phyloP scores from a whole-genome alignment of 495 filamentous ascomycete species.

The Rhizodiscina lignyota region DNA sequence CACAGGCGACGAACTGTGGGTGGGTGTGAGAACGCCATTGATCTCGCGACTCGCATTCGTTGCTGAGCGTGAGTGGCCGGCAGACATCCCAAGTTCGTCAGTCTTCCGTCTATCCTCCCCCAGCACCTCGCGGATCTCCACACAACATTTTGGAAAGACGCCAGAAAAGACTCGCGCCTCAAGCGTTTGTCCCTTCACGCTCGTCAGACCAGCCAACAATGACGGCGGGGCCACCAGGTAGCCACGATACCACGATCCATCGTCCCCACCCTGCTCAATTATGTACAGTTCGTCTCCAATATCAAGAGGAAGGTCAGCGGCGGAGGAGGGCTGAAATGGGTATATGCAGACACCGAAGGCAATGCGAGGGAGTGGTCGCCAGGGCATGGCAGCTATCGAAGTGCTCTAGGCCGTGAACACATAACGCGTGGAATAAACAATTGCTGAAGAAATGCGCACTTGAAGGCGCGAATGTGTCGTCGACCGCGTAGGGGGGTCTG shows the following conservation, averaged over 20 bases:
- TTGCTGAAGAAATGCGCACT: too few relatives aligned
- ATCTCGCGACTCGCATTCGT: background rate
- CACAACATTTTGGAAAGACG: constrained; percentile 86
- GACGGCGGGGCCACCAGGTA: constrained; percentile 92
- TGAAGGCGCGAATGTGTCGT: too few relatives aligned
- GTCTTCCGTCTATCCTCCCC: constrained; percentile 13
- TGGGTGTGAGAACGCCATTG: constrained; percentile 16
- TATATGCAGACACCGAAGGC: constrained; percentile 92
- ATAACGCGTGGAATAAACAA: too few relatives aligned
- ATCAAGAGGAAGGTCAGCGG: constrained; percentile 90
- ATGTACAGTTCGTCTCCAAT: constrained; percentile 97
- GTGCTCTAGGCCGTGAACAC: too few relatives aligned
- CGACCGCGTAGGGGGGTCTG: too few relatives aligned
- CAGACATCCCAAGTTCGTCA: background rate
- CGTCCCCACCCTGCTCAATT: constrained; percentile 78
- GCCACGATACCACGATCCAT: constrained; percentile 84
- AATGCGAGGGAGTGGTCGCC: constrained; percentile 90
- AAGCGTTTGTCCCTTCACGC: constrained; percentile 78
- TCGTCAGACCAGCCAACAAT: constrained; percentile 79
- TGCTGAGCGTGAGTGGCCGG: background rate
- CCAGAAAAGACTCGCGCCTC: constrained; percentile 93
- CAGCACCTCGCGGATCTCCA: constrained; percentile 46
- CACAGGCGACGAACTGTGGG: constrained; percentile 3
- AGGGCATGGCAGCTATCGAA: too few relatives aligned
- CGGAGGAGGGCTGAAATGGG: constrained; percentile 71